Base-by-base conservation (phyloP, 2,329 filamentous ascomycete species). In the Aureobasidium sp. region DNA sequence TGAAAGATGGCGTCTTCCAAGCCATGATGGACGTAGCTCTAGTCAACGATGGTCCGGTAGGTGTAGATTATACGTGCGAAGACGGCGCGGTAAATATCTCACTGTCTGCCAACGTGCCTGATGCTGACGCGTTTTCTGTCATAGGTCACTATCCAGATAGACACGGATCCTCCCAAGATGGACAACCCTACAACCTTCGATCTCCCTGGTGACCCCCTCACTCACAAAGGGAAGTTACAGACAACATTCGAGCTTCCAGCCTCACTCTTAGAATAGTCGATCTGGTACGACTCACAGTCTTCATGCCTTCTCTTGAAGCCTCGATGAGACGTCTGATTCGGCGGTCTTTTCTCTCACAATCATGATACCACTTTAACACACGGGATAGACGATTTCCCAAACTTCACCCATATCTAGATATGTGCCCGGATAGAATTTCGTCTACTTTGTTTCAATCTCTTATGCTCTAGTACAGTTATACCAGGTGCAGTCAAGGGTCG, bases 21-120 rank as follows among this genome's bases (percentile, higher is more conserved):
- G 94, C 94, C 53, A 96, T 95, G 92, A 99, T 99, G 94, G 88
- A 97, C 70, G 93, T 99, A 61, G 88, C 89, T 51, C 75, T 96
- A 31, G 85, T 96, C 53, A 97, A 97, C 66, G 93, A 97, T 69
- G 84, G 84, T 69, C 84, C 84, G 76, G 84, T 86, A 82, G 78
- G 83, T 83, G 72, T 82, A 67, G 77, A 83, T 71, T 83, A 79
- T 73, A 74, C 74, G 73, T 82, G 78, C 74, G 73, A 79, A 67
- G 79, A 83, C 70, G 78, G 77, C 73, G 79, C 77, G 79, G 81
- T 83, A 81, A 70, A 75, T 67, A 70, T 67, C 68, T 66, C 61
- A 62, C 33, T 42, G 37, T 65, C 60, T 63, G 54, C 49, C 27
- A 46, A 53, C 37, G 53, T 29, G 60, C n/a, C 37, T n/a, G 42